phyloP scores from a whole-genome alignment of 2,329 filamentous ascomycete species.

The Albifimbria verrucaria region DNA sequence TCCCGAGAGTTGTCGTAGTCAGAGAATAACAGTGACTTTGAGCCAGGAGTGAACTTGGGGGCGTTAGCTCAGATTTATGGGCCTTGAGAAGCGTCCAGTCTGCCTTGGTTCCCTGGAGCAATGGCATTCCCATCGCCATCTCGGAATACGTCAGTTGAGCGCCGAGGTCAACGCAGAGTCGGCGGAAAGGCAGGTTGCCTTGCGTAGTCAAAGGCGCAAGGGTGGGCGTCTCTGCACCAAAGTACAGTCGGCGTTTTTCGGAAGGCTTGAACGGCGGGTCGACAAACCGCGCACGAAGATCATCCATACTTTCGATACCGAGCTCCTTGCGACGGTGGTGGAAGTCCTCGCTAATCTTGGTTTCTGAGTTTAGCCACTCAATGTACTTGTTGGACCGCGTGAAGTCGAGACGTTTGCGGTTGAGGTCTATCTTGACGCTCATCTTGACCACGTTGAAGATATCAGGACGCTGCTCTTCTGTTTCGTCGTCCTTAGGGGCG shows the following conservation, averaged over 20 bases:
- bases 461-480: constrained; percentile 56
- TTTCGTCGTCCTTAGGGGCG: constrained; percentile 36
- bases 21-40: constrained; percentile 50
- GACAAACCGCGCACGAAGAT: constrained; percentile 75
- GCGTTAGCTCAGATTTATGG: constrained; percentile 74
- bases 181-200: constrained; percentile 90
- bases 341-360: constrained; percentile 33
- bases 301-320: constrained; percentile 48
- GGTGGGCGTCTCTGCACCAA: constrained; percentile 87
- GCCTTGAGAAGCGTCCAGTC: constrained; percentile 96
- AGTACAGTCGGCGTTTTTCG: constrained; percentile 92
- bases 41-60: constrained; percentile 63
- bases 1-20: constrained; percentile 82
- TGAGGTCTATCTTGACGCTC: constrained; percentile 69
- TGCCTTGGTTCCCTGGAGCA: constrained; percentile 83
- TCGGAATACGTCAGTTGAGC: constrained; percentile 95
- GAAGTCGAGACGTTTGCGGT: constrained; percentile 67
- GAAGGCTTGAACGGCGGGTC: constrained; percentile 86
- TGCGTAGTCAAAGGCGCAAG: constrained; percentile 96
- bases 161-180: constrained; percentile 84
- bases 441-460: constrained; percentile 72
- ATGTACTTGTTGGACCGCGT: constrained; percentile 73
- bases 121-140: constrained; percentile 90
- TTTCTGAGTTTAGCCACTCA: constrained; percentile 70
- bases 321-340: constrained; percentile 41